Evolutionary conservation across 495 filamentous ascomycete species (phyloP).

Genomic region (Apodospora peruviana): DNA sequence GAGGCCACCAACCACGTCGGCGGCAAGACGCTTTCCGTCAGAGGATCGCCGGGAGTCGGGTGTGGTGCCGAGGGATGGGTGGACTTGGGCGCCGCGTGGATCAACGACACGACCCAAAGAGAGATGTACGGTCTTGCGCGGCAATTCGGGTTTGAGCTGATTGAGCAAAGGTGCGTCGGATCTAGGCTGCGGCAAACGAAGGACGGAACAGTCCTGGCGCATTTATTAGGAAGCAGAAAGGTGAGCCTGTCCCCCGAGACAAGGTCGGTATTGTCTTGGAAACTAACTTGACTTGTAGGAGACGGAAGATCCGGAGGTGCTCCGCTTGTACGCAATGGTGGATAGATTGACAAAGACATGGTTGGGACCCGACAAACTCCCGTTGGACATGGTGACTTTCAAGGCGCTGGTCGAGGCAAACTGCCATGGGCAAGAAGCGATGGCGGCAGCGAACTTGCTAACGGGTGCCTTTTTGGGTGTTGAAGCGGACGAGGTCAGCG

Average conservation of each 20-base stretch:
- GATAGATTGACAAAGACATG: conserved; percentile 1
- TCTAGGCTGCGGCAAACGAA: conserved; percentile 27
- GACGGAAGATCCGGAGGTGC: conserved; percentile 1
- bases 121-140: conserved; percentile 31
- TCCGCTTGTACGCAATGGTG: not conserved
- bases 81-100: conserved; percentile 49
- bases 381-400: conserved; percentile 29
- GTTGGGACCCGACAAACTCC: conserved; percentile 7
- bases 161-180: conserved; percentile 39
- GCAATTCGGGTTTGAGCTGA: conserved; percentile 31
- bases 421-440: conserved; percentile 15
- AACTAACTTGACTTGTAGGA: not conserved
- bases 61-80: conserved; percentile 13
- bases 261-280: not conserved
- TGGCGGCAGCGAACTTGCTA: conserved; percentile 29
- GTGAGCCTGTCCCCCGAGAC: not conserved
- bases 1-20: conserved; percentile 49
- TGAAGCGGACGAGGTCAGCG: conserved; percentile 36
- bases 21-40: conserved; percentile 39
- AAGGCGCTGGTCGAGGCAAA: conserved; percentile 18
- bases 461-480: conserved; percentile 40
- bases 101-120: conserved; percentile 46
- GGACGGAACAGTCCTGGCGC: conserved; percentile 9
- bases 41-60: not conserved
- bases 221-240: not conserved